Conservation (phyloP, 495 filamentous ascomycete genomes). For the Diplogelasinospora grovesii region DNA sequence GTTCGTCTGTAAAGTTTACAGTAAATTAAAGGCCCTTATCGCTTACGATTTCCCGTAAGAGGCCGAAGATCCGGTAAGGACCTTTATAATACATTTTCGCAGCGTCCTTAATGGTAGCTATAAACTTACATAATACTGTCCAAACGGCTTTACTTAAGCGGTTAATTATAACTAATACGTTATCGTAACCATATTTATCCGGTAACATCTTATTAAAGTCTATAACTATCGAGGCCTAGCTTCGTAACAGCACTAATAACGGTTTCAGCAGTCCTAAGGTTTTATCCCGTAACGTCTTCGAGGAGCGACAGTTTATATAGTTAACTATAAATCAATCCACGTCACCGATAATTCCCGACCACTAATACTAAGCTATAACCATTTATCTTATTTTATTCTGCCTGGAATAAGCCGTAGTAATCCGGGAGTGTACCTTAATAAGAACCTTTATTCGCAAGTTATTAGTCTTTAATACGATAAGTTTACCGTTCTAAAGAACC, state of each 20-base stretch:
- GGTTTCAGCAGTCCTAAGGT: neutral
- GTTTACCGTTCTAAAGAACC: neutral
- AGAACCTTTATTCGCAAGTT: neutral
- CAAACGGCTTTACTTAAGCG: neutral
- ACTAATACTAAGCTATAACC: neutral
- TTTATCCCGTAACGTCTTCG: conserved; percentile 2
- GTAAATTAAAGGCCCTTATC: too few relatives aligned
- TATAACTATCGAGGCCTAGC: neutral
- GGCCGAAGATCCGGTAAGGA: too few relatives aligned
- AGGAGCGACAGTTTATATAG: neutral
- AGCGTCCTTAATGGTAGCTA: too few relatives aligned
- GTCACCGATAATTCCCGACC: too few relatives aligned
- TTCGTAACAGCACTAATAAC: neutral
- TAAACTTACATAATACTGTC: neutral
- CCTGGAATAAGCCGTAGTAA: neutral
- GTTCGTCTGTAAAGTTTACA: too few relatives aligned
- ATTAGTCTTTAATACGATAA: neutral
- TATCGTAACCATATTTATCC: neutral
- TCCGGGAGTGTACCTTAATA: neutral
- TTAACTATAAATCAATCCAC: neutral
- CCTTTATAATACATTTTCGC: too few relatives aligned
- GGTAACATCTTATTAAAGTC: conserved; percentile 5
- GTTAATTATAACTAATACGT: conserved; percentile 1
- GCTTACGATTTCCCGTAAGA: too few relatives aligned
- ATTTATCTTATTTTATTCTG: conserved; percentile 2